Evolutionary conservation across 805 yeast species (phyloP).

Genomic region (Schwanniomyces pseudopolymorphus): DNA sequence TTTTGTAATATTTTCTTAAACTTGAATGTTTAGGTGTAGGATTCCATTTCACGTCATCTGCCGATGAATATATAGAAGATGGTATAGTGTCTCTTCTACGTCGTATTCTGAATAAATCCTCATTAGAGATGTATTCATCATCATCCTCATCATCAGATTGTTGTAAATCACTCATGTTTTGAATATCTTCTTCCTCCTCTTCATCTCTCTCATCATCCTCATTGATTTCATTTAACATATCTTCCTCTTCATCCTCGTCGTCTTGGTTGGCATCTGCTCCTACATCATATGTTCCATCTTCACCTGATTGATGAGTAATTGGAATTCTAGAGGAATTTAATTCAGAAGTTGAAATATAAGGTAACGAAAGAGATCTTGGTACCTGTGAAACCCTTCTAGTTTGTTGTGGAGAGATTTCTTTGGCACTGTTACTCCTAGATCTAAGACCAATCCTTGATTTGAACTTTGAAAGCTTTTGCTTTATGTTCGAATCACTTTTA

Average conservation of each 20-base stretch:
- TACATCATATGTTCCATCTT: background rate
- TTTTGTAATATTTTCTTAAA: slow-evolving; percentile 41
- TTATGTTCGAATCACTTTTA: slow-evolving; percentile 9
- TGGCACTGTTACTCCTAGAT: background rate
- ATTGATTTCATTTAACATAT: background rate
- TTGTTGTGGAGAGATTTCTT: background rate
- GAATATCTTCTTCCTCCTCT: slow-evolving; percentile 29
- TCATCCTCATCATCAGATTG: slow-evolving; percentile 28
- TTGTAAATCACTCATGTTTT: slow-evolving; percentile 25
- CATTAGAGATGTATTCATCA: slow-evolving; percentile 16
- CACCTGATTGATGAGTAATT: background rate
- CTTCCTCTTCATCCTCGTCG: slow-evolving; percentile 21
- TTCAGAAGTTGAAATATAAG: background rate
- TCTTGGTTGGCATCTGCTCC: slow-evolving; percentile 16
- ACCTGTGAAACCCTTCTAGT: background rate
- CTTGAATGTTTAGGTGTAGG: slow-evolving; percentile 39
- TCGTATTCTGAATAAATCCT: slow-evolving; percentile 4
- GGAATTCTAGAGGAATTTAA: background rate
- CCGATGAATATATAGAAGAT: slow-evolving; percentile 5
- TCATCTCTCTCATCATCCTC: slow-evolving; percentile 15
- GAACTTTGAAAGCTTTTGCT: slow-evolving; percentile 21
- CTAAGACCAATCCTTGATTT: slow-evolving; percentile 15
- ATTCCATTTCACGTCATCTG: slow-evolving; percentile 44
- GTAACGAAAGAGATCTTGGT: slow-evolving; percentile 7
- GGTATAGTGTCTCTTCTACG: slow-evolving; percentile 5